phyloP scores from a whole-genome alignment of 257 asterid species.

The Plectranthus barbatus region DNA sequence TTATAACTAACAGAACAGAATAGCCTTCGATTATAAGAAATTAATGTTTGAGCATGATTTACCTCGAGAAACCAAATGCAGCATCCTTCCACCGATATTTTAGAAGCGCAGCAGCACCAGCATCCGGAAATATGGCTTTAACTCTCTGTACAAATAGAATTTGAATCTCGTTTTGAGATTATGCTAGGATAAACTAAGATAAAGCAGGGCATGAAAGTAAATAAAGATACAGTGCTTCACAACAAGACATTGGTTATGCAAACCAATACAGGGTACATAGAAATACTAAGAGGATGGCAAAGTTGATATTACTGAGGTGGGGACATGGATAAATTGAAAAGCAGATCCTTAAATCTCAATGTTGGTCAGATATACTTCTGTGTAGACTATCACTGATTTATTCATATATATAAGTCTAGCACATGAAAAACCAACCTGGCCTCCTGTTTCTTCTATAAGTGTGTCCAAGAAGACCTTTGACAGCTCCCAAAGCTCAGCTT shows the following conservation, averaged over 20 bases:
- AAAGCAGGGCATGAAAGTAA: conserved; percentile 1
- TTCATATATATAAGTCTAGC: neutral
- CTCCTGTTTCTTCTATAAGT: conserved; percentile 65
- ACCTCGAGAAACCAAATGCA: conserved; percentile 78
- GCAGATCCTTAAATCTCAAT: neutral
- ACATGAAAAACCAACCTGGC: conserved; percentile 43
- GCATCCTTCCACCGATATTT: conserved; percentile 93
- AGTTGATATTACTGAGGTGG: neutral
- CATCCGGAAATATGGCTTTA: conserved; percentile 94
- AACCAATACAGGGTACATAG: neutral
- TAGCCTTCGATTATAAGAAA: neutral
- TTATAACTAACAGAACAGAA: neutral
- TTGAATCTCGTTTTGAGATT: conserved; percentile 20
- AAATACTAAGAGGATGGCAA: neutral
- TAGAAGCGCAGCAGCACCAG: conserved; percentile 95
- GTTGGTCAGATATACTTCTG: neutral
- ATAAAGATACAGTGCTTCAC: neutral
- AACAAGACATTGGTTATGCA: neutral
- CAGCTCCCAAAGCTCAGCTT: conserved; percentile 84
- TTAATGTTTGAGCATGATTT: neutral
- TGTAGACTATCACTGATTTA: neutral
- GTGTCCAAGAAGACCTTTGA: conserved; percentile 71
- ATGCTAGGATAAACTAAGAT: neutral
- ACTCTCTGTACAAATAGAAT: conserved; percentile 49
- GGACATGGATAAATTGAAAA: neutral